Base-by-base conservation (phyloP, 176 grass and related monocot species). In the Oryza glumipatula region DNA sequence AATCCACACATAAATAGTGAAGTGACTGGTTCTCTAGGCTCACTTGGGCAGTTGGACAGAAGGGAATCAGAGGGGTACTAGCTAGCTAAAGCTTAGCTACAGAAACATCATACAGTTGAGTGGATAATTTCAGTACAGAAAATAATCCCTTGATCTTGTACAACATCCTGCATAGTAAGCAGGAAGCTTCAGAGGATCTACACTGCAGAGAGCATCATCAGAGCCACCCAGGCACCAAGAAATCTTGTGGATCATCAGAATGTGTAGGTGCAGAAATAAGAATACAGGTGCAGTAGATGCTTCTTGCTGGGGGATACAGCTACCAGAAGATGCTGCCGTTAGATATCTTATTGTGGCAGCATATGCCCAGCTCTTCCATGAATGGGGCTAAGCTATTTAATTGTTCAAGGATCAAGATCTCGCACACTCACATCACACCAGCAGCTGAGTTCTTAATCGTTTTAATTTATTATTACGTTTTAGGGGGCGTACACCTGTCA, bases 141-240 rank as follows among this genome's bases (percentile, higher is more conserved):
- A 63, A 41, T 23, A 41, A 63, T 23, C 58, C 58, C 58, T 63
- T 30, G 43, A 63, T 66, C 67, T 47, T 56, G 65, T 79, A 44
- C 2, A 5, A 3, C 24, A 28, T 46, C 21, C 54, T 67, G 46
- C 33, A 74, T 51, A 32, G 1, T 32, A 69, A 65, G 58, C 16
- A 83, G 84, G 84, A 90, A 90, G 69, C 61, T 87, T 87, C 84
- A 83, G 68, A 79, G 32, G 80, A 87, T 83, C 75, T 75, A 41
- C 26, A 58, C 47, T 5, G 15, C 43, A 49, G 12, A 58, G 56
- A 67, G 70, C 67, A 79, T 80, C 68, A 32, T 63, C 82, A 44
- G 82, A 51, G 36, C 61, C 26, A 74, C 46, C 47, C 68, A 76
- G 12, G 69, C 73, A 82, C 19, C 66, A 76, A 76, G 30, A 47